These are phyloP conservation scores for Torrubiellomyces zombiae DNA, from an alignment of 2,329 filamentous ascomycete genomes.

Conservation along the genomic window DNA sequence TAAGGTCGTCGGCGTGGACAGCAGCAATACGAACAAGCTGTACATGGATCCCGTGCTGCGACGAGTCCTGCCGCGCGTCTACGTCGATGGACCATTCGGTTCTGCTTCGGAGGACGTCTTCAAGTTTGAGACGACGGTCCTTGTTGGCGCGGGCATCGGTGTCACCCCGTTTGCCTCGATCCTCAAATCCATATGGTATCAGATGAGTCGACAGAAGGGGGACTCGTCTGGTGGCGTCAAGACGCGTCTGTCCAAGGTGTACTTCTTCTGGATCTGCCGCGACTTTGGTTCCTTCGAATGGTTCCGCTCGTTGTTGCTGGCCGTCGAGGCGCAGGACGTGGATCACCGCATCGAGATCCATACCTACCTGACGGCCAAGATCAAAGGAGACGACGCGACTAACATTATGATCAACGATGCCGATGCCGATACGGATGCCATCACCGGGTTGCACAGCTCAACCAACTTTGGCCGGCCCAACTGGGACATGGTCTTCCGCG, in stretches of 20 bases:
- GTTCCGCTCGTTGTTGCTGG: constrained; percentile 70
- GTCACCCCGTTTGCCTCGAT: constrained; percentile 80
- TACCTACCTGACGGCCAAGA: constrained; percentile 74
- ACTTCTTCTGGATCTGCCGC: constrained; percentile 86
- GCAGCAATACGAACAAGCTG: no score
- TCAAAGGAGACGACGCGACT: constrained; percentile 70
- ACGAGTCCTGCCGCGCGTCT: constrained; percentile 60
- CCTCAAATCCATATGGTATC: constrained; percentile 84
- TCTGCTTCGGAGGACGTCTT: constrained; percentile 80
- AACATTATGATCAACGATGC: constrained; percentile 91
- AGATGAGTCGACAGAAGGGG: constrained; percentile 76
- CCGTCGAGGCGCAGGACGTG: constrained; percentile 74
- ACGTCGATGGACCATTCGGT: constrained; percentile 73
- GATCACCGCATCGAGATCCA: constrained; percentile 78
- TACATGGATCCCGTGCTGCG: constrained; percentile 55
- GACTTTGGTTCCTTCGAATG: constrained; percentile 82
- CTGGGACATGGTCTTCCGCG: constrained; percentile 81
- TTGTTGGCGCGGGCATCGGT: constrained; percentile 71
- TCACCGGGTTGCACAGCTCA: constrained; percentile 64
- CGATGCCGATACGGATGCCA: constrained; percentile 69
- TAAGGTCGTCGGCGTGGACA: constrained; percentile 51
- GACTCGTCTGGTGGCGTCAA: no score
- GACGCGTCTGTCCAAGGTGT: constrained; percentile 68
- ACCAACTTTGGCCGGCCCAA: constrained; percentile 79
- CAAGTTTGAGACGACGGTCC: constrained; percentile 66